A percentile compares a stretch with the other conserved stretches of the same genome.
Evolutionary conservation across 441 rosid species (phyloP).

Genomic region (Erysimum cheiri): DNA sequence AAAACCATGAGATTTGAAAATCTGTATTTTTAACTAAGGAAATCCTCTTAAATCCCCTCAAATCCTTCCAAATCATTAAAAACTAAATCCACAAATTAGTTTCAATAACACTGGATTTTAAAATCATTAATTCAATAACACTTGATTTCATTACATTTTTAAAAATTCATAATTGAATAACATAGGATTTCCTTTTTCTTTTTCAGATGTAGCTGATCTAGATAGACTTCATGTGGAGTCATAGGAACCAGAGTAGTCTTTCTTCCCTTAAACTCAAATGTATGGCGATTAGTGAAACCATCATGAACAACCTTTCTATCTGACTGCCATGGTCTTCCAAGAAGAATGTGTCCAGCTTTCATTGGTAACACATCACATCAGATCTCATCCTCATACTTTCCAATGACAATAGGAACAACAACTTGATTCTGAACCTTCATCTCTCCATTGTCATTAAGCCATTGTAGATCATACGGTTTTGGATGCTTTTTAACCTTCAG

Average conservation of each 20-base stretch:
- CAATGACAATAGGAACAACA: neutral
- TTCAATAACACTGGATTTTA: too few relatives aligned
- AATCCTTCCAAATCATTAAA: too few relatives aligned
- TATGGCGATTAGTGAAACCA: neutral
- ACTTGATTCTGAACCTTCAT: too few relatives aligned
- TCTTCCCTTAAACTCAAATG: too few relatives aligned
- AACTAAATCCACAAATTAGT: too few relatives aligned
- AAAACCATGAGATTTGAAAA: too few relatives aligned
- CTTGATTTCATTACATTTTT: too few relatives aligned
- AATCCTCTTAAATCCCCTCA: too few relatives aligned
- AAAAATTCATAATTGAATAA: too few relatives aligned
- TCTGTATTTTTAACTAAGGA: too few relatives aligned
- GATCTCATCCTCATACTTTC: neutral
- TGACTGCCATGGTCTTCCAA: neutral
- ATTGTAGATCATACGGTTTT: neutral
- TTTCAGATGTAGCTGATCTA: neutral
- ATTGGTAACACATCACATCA: neutral
- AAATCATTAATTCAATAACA: too few relatives aligned
- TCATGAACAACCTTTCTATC: neutral
- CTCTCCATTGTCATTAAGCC: neutral
- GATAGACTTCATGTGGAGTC: neutral
- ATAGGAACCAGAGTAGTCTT: neutral
- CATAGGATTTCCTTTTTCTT: too few relatives aligned
- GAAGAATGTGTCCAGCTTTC: neutral
- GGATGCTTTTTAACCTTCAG: neutral